phyloP scores from a whole-genome alignment of 73 alveolate genomes.

The Breviolum minutum region DNA sequence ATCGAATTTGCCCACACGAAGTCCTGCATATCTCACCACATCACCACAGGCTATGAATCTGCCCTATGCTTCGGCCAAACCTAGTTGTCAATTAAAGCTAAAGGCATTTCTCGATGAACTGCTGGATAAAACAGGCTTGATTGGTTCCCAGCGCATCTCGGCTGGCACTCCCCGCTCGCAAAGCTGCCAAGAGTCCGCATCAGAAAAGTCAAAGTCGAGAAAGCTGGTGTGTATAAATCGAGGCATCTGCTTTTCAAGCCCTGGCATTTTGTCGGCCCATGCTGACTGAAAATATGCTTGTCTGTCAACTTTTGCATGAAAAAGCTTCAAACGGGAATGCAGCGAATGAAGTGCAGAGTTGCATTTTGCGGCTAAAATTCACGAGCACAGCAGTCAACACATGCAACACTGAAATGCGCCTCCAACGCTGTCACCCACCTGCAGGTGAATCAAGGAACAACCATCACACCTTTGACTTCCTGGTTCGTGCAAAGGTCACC shows the following conservation, averaged over 20 bases:
- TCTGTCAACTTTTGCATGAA: background rate
- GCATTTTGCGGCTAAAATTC: background rate
- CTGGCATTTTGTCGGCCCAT: background rate
- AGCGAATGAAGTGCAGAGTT: background rate
- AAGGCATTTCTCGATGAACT: no score
- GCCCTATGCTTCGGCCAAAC: no score
- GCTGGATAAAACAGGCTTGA: no score
- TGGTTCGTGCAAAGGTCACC: no score
- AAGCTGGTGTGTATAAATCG: conserved; percentile 33
- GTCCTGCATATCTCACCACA: no score
- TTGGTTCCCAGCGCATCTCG: no score
- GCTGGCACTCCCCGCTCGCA: background rate
- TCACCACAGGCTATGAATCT: no score
- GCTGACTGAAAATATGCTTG: background rate
- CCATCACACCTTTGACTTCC: no score
- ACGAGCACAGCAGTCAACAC: background rate
- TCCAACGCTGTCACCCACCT: background rate
- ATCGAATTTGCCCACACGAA: conserved; percentile 76
- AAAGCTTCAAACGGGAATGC: background rate
- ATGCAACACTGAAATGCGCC: background rate
- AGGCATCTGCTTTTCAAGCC: conserved; percentile 9
- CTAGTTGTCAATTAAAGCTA: no score
- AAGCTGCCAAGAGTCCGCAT: conserved; percentile 50
- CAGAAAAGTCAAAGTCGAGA: conserved; percentile 59
- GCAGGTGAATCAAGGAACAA: background rate